Evolutionary conservation across 768 basidiomycete genomes (phyloP).

Genomic region (Suillus luteus): DNA sequence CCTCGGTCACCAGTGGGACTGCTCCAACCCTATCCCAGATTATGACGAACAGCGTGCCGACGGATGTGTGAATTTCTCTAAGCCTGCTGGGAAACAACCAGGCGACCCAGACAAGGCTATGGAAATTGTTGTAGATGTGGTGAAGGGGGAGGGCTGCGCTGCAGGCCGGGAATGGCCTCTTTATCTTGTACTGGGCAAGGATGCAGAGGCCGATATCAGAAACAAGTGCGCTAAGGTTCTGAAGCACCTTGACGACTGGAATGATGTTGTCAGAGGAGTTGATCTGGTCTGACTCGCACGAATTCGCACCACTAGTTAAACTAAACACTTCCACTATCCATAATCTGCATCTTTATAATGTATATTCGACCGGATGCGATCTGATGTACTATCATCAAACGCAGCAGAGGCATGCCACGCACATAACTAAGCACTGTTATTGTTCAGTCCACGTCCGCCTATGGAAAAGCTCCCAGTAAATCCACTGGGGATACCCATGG

Average conservation of each 20-base stretch:
- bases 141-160: slow-evolving; percentile 36
- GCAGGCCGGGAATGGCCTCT: slow-evolving; percentile 28
- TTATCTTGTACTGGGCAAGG: slow-evolving; percentile 30
- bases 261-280: slow-evolving; percentile 4
- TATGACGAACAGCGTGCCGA: slow-evolving; percentile 33
- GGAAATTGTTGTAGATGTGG: slow-evolving; percentile 35
- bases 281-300: background rate
- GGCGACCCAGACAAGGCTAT: slow-evolving; percentile 38
- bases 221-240: slow-evolving; percentile 21
- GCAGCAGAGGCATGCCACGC: background rate
- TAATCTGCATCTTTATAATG: background rate
- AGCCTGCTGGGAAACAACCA: slow-evolving; percentile 17
- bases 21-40: slow-evolving; percentile 35
- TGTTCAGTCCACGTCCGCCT: slow-evolving; percentile 45
- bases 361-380: background rate
- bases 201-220: slow-evolving; percentile 31
- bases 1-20: slow-evolving; percentile 22
- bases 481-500: slow-evolving; percentile 59
- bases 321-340: background rate
- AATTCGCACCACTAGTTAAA: background rate
- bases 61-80: background rate
- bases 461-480: slow-evolving; percentile 57
- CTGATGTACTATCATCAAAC: background rate
- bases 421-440: background rate
- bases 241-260: slow-evolving; percentile 35